Evolutionary conservation across 768 basidiomycete genomes (phyloP), one percentile per base, ranked within the genome.

Genomic region (Boletus reticuloceps): DNA sequence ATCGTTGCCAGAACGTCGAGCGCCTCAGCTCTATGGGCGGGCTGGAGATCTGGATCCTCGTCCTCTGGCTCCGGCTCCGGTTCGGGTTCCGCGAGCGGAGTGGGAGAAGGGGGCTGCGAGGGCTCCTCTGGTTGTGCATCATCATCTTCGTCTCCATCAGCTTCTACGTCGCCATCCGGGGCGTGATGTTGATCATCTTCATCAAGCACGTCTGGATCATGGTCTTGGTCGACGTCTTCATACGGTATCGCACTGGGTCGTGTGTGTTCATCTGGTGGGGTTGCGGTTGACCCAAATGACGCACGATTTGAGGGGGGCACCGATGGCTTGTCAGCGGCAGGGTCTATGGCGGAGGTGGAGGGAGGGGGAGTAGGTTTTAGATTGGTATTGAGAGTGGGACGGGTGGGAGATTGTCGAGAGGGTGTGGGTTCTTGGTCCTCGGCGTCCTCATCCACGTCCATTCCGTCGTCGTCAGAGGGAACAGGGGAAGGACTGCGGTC

Each of bases 1-100:
- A 99, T 95, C 43, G 78, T 81, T 4, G 95, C 88, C 8, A 98
- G 75, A 0, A 88, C 87, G 55, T 94, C 93, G 54, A 98, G 79
- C 0, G 94, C 94, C 64, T 96, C 94, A 5, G 86, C 86, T 20
- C 91, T 80, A 68, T 91, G 89, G 1, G 87, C 88, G 43, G 88
- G 88, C 56, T 91, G 89, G 51, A 91, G 72, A 57, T 94, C 92
- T 12, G 79, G 76, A 51, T 88, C 86, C 44, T 83, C 80, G 37
- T 75, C 70, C 14, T 70, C 70, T 31, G 47, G 61, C 32, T 68
- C 66, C 1, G 56, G 65, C 16, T 69, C 67, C 3, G 56, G 67
- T 25, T 71, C 68, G 0, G 60, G 62, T 63, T 70, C 67, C 0
- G 54, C 41, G 29, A 56, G 55, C 0, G 66, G 66, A 3, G 66